Base-by-base conservation (phyloP, 2,329 filamentous ascomycete genomes). In the Pseudogymnoascus sp. region DNA sequence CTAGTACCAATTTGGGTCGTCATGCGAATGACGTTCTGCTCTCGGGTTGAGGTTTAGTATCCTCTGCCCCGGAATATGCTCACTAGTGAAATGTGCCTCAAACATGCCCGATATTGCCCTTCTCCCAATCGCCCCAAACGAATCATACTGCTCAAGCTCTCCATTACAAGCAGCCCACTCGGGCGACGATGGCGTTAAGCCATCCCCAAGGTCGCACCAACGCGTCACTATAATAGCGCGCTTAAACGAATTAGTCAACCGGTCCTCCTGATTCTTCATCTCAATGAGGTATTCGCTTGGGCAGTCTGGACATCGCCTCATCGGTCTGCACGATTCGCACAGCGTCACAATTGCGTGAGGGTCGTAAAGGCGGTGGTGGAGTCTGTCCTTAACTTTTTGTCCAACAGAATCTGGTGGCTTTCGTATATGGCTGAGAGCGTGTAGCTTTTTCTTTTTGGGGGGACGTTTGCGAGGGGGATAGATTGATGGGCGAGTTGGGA, bases 241-340 rank as follows among this genome's bases (percentile, higher is more conserved):
- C 66, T 81, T 84, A 72, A 87, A 87, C 2, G 75, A 72, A 9
- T 75, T 68, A 38, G 73, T 65, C 5, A 75, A 70, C 55, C 74
- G 77, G 65, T 86, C 83, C 70, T 87, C 84, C 1, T 80, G 75
- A 63, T 86, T 74, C 64, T 82, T 84, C 5, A 86, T 70, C 69
- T 87, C 84, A 58, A 86, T 76, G 9, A 87, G 72, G 64, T 87
- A 87, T 68, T 87, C 84, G 0, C 82, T 82, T 1, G 84, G 83
- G 70, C 84, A 87, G 61, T 83, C 79, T 0, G 84, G 82, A 70
- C 84, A 87, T 33, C 84, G 75, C 3, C 84, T 77, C 75, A 85
- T 84, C 2, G 84, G 83, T 6, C 79, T 75, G 69, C 84, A 87
- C 13, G 77, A 73, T 1, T 77, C 76, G 68, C 84, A 87, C 5